Conservation (phyloP, 1,284 basidiomycete genomes). For the Phellopilus nigrolimitatus region DNA sequence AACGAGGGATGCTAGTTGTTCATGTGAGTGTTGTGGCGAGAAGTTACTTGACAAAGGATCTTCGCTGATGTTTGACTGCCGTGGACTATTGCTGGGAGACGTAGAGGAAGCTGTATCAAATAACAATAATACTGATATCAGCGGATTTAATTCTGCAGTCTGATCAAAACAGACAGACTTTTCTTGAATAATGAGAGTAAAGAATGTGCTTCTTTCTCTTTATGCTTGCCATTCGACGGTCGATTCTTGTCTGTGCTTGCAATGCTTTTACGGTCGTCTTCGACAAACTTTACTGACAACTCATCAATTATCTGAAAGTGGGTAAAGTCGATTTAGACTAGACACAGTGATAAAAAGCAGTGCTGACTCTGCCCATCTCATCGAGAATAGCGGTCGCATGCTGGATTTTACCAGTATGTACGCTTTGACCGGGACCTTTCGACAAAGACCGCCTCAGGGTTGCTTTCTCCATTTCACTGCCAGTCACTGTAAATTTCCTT, state of each 20-base stretch:
- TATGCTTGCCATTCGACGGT: slow-evolving; percentile 5
- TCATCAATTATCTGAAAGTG: slow-evolving; percentile 15
- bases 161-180: slow-evolving; percentile 9
- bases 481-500: slow-evolving; percentile 18
- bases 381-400: slow-evolving; percentile 17
- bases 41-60: not conserved
- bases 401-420: slow-evolving; percentile 6
- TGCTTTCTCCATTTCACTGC: slow-evolving; percentile 15
- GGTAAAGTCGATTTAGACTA: too few relatives aligned
- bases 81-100: not conserved
- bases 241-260: slow-evolving; percentile 2
- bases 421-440: slow-evolving; percentile 3
- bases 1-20: slow-evolving; percentile 8
- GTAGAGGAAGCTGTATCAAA: not conserved
- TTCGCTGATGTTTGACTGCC: slow-evolving; percentile 2
- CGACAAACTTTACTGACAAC: slow-evolving; percentile 6
- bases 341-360: not conserved
- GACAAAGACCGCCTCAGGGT: slow-evolving; percentile 11
- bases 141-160: not conserved
- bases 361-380: slow-evolving; percentile 15
- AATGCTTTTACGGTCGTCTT: slow-evolving; percentile 13
- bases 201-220: slow-evolving; percentile 10
- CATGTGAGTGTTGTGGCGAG: not conserved
- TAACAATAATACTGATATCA: not conserved
- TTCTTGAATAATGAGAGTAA: slow-evolving; percentile 20